Base-by-base conservation (phyloP, 306 rosid genomes). In the Trifolium dubium region DNA sequence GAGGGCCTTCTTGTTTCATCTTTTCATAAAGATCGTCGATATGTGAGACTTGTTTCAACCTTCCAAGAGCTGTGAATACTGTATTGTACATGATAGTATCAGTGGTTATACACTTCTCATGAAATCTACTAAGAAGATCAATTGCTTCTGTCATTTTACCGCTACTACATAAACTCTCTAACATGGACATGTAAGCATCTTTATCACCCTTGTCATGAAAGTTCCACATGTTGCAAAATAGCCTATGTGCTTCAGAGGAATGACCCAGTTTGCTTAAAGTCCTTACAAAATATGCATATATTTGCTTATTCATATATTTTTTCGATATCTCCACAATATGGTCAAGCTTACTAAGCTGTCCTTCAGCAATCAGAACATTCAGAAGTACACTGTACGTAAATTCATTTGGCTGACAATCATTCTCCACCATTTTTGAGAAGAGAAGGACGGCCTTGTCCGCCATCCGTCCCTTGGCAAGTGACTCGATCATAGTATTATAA, bases 221-320 rank as follows among this genome's bases (percentile, higher is more conserved):
- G 76, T 70, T 88, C 97, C 97, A 91, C 98, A 94, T 91, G 79
- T 83, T 84, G 88, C 98, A 91, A 77, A 94, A 94, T 46, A 94
- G 73, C 64, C 92, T 83, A 79, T 94, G 98, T 39, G 98, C 94
- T 87, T 91, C 97, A 80, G 89, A 74, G 64, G 85, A 77, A 83
- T 89, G 94, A 29, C 98, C 98, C 75, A 89, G 73, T 80, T 86
- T 87, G 78, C 91, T 89, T 76, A 94, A 76, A 6, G 96, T 86
- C 86, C 85, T 85, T 5, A 91, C 94, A 37, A 89, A 87, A 78
- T 85, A 94, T 1, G 92, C 92, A 73, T 91, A 88, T 74, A 88
- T 86, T 9, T 80, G 77, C 83, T 82, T 89, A 34, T 84, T 87
- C 65, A 88, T 70, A 81, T 83, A 88, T 64, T 82, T 87, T 80